Base-by-base conservation (phyloP, 768 basidiomycete genomes). In the Paxillus ammoniavirescens region DNA sequence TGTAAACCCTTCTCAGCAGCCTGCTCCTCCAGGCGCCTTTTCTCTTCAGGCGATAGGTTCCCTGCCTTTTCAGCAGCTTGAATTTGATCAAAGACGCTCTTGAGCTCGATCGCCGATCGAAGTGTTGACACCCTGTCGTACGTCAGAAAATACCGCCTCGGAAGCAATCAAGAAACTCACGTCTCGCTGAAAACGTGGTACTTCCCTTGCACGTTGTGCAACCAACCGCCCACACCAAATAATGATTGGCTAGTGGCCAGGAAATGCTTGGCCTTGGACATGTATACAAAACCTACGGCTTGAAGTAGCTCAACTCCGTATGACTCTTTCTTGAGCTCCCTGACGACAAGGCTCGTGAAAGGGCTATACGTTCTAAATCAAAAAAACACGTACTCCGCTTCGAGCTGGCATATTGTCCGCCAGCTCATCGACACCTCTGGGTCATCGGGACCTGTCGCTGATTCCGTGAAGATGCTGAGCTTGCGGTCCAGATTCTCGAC, bases 141-240 rank as follows among this genome's bases (percentile, higher is more conserved):
- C 38, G 36, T 57, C n/a, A 58, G 55, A 41, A 23, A 43, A 45
- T 15, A 26, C 47, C 30, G 17, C 9, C 41, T 26, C 8, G 31
- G 31, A 44, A 48, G 15, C 43, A 37, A 8, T 26, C 43, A 17
- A 26, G n/a, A 53, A 36, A 76, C 89, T 61, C 58, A 91, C 89
- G 91, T 93, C 75, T 94, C 92, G 66, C 91, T 93, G 70, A 96
- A 90, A 15, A 94, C 88, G 64, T 95, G 92, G 47, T 93, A 94
- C 72, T 92, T 93, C 12, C 89, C 90, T 67, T 92, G 90, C 3
- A 93, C 90, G 51, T 91, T 91, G 68, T 95, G 93, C 53, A 95
- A 67, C 93, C 93, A 96, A 7, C 93, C 93, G 12, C 93, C 93
- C 14, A 96, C 86, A 26, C 93, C 93, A 46, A 93, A 75, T 10